Percentiles rank a stretch among this genome's conserved stretches.
phyloP scores from a whole-genome alignment of 371 early-diverging fungal genomes.

The Mucor plumbeus region DNA sequence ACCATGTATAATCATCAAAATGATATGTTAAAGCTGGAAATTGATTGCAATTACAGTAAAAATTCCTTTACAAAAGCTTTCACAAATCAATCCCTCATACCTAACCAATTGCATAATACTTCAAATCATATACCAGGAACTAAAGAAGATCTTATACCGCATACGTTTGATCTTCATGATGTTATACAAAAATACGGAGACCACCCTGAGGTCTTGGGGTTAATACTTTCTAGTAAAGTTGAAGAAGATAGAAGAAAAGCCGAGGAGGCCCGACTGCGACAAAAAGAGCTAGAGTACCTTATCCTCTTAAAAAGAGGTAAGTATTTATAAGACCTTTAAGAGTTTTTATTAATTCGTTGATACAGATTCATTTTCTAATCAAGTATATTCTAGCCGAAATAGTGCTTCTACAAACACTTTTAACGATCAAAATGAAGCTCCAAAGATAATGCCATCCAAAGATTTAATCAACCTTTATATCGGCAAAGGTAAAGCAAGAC shows the following conservation, averaged over 20 bases:
- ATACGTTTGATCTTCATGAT: slow-evolving; percentile 34
- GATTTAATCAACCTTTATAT: background rate
- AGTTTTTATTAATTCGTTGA: background rate
- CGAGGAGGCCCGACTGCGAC: slow-evolving; percentile 53
- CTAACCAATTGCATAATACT: background rate
- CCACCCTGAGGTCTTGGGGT: slow-evolving; percentile 48
- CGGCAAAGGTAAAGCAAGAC: background rate
- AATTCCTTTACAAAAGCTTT: background rate
- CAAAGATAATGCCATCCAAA: background rate
- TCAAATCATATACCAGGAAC: background rate
- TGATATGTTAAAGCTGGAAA: background rate
- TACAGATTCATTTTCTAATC: background rate
- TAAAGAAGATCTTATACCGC: background rate
- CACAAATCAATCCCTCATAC: background rate
- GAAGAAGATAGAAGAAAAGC: slow-evolving; percentile 56
- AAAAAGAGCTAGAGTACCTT: slow-evolving; percentile 44
- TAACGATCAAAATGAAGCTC: background rate
- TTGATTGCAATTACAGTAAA: background rate
- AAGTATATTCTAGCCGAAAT: background rate
- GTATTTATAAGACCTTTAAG: too few relatives aligned
- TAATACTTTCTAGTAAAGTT: slow-evolving; percentile 54
- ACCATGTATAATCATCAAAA: background rate
- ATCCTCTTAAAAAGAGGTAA: slow-evolving; percentile 15
- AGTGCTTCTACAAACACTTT: background rate
- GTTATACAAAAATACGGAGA: slow-evolving; percentile 42